phyloP scores from a whole-genome alignment of 2,329 filamentous ascomycete genomes.

The Helotiales sp. region DNA sequence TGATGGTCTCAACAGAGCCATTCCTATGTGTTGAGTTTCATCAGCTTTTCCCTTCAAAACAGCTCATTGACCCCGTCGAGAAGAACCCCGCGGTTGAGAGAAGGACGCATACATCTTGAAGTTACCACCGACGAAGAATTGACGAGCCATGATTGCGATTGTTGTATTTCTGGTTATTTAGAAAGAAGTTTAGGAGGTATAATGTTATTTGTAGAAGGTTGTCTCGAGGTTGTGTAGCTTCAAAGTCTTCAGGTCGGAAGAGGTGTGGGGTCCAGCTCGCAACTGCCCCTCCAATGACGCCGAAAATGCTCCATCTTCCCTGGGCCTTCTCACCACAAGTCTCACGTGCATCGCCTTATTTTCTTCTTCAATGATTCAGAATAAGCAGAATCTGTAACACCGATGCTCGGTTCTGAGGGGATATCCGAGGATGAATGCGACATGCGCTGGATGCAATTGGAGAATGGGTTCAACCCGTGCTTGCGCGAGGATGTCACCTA shows the following conservation, averaged over 20 bases:
- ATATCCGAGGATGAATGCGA: neutral
- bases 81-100: too few relatives aligned
- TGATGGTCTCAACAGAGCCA: constrained; percentile 86
- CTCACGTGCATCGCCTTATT: neutral
- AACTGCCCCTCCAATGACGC: neutral
- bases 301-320: neutral
- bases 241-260: neutral
- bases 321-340: neutral
- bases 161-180: neutral
- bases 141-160: constrained; percentile 70
- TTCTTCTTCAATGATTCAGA: neutral
- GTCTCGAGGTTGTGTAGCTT: neutral
- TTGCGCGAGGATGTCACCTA: neutral
- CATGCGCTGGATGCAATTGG: neutral
- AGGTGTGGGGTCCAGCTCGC: neutral
- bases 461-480: neutral
- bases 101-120: constrained; percentile 99
- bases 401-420: neutral
- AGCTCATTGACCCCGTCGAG: constrained; percentile 11
- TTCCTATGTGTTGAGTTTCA: constrained; percentile 62
- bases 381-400: neutral
- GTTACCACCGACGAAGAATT: constrained; percentile 98
- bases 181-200: constrained; percentile 1
- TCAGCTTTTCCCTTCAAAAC: constrained; percentile 17
- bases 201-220: neutral